phyloP scores from a whole-genome alignment of 1,139 yeast genomes.

The Protomyces pachydermus region DNA sequence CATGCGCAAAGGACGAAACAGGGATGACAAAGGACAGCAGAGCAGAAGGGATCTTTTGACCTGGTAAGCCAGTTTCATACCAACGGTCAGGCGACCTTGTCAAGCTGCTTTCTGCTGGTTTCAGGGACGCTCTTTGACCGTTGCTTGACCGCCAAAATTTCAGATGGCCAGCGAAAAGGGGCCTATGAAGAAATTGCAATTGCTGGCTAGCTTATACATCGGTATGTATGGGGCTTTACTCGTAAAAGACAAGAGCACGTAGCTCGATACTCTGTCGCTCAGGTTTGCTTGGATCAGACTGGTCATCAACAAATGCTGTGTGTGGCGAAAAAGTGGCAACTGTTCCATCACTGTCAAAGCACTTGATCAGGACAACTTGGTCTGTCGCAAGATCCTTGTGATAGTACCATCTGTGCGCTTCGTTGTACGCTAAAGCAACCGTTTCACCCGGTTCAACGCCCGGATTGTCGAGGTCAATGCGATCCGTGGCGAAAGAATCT shows the following conservation, averaged over 20 bases:
- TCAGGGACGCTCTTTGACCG: background rate
- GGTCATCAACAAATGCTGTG: slow-evolving; percentile 35
- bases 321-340: slow-evolving; percentile 32
- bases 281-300: slow-evolving; percentile 31
- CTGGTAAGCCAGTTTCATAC: no score
- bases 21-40: background rate
- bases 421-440: slow-evolving; percentile 32
- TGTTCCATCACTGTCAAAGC: slow-evolving; percentile 32
- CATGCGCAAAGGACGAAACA: background rate
- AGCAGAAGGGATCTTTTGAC: no score
- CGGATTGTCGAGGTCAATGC: slow-evolving; percentile 29
- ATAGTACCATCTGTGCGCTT: slow-evolving; percentile 34
- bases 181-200: background rate
- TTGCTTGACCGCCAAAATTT: background rate
- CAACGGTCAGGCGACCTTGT: no score
- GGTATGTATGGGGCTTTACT: background rate
- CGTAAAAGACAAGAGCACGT: slow-evolving; percentile 34
- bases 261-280: slow-evolving; percentile 36
- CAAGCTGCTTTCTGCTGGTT: background rate
- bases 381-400: slow-evolving; percentile 32
- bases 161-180: background rate
- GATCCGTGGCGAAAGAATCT: slow-evolving; percentile 33
- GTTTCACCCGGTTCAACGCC: slow-evolving; percentile 34
- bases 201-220: background rate
- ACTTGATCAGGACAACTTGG: slow-evolving; percentile 34